A percentile compares a stretch with the other conserved stretches of the same genome.
phyloP scores from a whole-genome alignment of 2,329 filamentous ascomycete species.

The Talaromyces sp. region DNA sequence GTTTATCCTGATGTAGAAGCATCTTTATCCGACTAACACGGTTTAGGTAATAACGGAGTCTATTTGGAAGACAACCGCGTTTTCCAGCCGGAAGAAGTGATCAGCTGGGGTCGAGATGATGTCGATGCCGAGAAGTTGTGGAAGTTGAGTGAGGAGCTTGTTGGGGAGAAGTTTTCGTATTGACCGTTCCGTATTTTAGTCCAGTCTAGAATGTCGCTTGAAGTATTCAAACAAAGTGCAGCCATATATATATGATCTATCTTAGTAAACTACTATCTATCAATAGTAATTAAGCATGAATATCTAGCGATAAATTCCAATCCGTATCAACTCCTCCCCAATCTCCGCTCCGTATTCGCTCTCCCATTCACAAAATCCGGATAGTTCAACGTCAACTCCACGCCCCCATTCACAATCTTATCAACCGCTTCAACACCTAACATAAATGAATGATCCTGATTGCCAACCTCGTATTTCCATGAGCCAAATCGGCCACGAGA shows the following conservation, averaged over 20 bases:
- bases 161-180: conserved; percentile 14
- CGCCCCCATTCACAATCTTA: neutral
- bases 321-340: neutral
- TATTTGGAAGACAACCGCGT: conserved; percentile 13
- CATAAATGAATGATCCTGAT: neutral
- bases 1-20: neutral
- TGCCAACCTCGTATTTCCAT: neutral
- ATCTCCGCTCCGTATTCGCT: neutral
- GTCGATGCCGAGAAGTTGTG: conserved; percentile 17
- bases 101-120: conserved; percentile 3
- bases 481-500: neutral
- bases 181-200: neutral
- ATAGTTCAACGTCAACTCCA: neutral
- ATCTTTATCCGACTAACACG: neutral
- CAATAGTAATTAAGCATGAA: too few species aligned
- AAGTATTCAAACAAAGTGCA: neutral
- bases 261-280: too few species aligned
- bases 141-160: conserved; percentile 26
- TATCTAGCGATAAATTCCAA: too few species aligned
- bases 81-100: conserved; percentile 5
- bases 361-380: neutral
- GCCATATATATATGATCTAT: neutral
- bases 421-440: neutral
- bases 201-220: neutral
- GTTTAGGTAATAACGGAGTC: conserved; percentile 10